Conservation (phyloP, 345 rosid species). For the Draba incana region DNA sequence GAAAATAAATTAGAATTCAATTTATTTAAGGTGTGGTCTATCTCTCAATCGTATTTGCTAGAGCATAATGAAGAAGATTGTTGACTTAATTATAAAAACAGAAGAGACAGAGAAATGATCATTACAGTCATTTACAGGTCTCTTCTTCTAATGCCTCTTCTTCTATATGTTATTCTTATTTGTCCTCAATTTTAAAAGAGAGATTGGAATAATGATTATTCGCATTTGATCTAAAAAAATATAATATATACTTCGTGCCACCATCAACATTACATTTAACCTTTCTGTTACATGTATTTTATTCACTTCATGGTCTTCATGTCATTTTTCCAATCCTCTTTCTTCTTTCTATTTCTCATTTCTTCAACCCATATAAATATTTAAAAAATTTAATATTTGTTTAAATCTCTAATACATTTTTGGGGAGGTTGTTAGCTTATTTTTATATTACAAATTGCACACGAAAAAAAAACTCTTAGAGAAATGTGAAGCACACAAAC, state of each 20-base stretch:
- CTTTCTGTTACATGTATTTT: background rate
- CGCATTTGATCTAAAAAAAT: background rate
- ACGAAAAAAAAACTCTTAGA: conserved; percentile 20
- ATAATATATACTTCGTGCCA: conserved; percentile 38
- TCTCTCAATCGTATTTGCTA: background rate
- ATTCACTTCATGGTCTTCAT: conserved; percentile 46
- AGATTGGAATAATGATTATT: conserved; percentile 27
- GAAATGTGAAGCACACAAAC: conserved; percentile 44
- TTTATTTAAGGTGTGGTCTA: no score
- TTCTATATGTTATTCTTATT: conserved; percentile 19
- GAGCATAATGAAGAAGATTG: conserved; percentile 16
- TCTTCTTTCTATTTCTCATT: conserved; percentile 12
- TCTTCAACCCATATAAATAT: conserved; percentile 1
- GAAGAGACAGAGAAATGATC: conserved; percentile 2
- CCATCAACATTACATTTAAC: conserved; percentile 37
- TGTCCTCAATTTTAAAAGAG: conserved; percentile 9
- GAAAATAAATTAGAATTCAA: no score
- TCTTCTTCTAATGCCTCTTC: conserved; percentile 5
- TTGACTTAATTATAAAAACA: conserved; percentile 8
- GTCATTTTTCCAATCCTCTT: conserved; percentile 20
- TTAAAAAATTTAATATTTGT: background rate
- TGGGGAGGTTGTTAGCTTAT: conserved; percentile 1
- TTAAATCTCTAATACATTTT: conserved; percentile 15
- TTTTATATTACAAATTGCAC: background rate
- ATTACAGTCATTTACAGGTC: conserved; percentile 16